phyloP scores from a whole-genome alignment of 306 rosid species.

The Quercus gilva region DNA sequence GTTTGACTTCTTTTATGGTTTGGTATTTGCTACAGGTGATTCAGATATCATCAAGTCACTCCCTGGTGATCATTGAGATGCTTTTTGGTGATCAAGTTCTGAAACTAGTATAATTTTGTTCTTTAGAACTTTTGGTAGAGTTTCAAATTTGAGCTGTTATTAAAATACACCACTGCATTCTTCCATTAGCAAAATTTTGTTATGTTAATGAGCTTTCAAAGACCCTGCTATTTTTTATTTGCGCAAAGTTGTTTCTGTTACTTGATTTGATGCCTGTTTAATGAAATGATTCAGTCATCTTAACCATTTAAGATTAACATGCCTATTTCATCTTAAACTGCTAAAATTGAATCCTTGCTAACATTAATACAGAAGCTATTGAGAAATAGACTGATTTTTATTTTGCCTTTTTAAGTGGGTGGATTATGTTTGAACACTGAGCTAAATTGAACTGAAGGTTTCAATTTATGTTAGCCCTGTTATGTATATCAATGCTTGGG shows the following conservation, averaged over 20 bases:
- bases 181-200: not conserved
- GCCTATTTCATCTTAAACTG: not conserved
- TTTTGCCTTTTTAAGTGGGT: too few relatives aligned
- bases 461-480: too few relatives aligned
- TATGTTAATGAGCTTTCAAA: not conserved
- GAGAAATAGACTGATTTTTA: too few relatives aligned
- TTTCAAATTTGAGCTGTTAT: not conserved
- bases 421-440: too few relatives aligned
- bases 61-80: constrained; percentile 38
- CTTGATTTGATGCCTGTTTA: not conserved
- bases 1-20: not conserved
- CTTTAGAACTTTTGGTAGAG: not conserved
- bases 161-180: not conserved
- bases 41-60: constrained; percentile 50
- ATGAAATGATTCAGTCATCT: not conserved
- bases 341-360: not conserved
- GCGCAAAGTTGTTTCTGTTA: not conserved
- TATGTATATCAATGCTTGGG: too few relatives aligned
- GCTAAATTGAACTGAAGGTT: too few relatives aligned
- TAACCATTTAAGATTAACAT: not conserved
- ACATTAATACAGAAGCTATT: not conserved
- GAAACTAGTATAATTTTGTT: not conserved
- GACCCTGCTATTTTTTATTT: not conserved
- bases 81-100: not conserved
- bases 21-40: constrained; percentile 39